These are phyloP conservation scores for Trypanosoma cruzi DNA, from an alignment of 208 protist genomes.

Conservation along the genomic window DNA sequence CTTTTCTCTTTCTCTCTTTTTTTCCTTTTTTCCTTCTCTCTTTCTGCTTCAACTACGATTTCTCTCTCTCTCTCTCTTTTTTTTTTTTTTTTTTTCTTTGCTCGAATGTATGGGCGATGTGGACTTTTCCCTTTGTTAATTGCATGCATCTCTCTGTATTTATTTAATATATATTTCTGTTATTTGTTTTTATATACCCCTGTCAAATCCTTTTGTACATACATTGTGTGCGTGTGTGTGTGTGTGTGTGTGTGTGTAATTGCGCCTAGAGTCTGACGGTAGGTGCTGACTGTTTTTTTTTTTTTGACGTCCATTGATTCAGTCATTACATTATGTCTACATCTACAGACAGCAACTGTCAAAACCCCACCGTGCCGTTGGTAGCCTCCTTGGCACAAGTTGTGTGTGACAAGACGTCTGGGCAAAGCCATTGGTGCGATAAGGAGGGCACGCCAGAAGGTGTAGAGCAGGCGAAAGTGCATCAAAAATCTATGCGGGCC, in stretches of 20 bases:
- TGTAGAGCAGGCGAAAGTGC: not conserved
- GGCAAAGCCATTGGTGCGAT: too few species aligned
- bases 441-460: too few species aligned
- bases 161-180: too few species aligned
- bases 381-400: not conserved
- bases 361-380: not conserved
- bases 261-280: too few species aligned
- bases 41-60: conserved; percentile 9
- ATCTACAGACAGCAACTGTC: not conserved
- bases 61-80: not conserved
- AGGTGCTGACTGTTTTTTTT: too few species aligned
- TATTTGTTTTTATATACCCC: too few species aligned
- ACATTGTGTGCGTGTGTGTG: too few species aligned
- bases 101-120: not conserved
- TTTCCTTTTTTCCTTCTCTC: conserved; percentile 9
- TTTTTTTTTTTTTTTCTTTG: too few species aligned
- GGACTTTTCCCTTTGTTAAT: too few species aligned
- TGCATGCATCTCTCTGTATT: too few species aligned
- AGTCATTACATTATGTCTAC: not conserved
- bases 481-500: not conserved
- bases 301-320: not conserved
- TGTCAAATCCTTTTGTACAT: too few species aligned
- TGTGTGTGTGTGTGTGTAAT: too few species aligned
- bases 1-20: not conserved
- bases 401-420: not conserved